Evolutionary conservation across 2,329 filamentous ascomycete genomes (phyloP), one percentile per base, ranked within the genome.

Genomic region (Paraphoma chrysanthemicola): DNA sequence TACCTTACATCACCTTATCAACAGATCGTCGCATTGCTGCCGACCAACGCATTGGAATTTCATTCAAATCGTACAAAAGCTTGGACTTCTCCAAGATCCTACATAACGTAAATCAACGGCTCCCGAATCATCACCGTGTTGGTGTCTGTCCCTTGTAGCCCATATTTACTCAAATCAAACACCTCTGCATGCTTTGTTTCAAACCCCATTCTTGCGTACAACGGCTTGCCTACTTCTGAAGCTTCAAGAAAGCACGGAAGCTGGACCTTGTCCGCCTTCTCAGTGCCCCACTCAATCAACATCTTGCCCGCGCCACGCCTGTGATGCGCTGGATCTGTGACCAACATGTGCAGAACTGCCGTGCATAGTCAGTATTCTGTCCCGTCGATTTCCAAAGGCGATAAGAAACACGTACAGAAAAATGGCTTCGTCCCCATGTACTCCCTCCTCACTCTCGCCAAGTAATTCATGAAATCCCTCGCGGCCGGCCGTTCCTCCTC

Each of bases 241-340:
- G 77, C 70, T 54, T 82, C 80, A 8, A 83, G 59, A 59, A 77
- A 82, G 2, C 66, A 63, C n/a, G 74, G 74, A 17, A 83, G 47
- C 1, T 75, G 69, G 14, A 73, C 61, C 43, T 68, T 61, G 58
- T 82, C 80, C 18, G 79, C 80, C 57, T 74, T 61, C 28, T 72
- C 63, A 5, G 74, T 58, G 0, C 80, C 80, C 74, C 75, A 78
- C 23, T 74, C 57, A 49, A 82, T 47, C 8, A 78, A 63, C 67
- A 77, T 62, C 1, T 66, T 63, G 0, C 79, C 80, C 28, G 79
- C 77, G 1, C 80, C 80, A 48, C 72, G 72, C 6, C 79, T 66
- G 36, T 80, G 77, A 52, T 81, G 74, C 2, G 68, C 68, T 5
- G 79, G 78, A 54, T 77, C 67, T 5, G 76, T 78, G 5, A 64